phyloP scores from a whole-genome alignment of 1,284 basidiomycete genomes.

The Trichosporon inkin region DNA sequence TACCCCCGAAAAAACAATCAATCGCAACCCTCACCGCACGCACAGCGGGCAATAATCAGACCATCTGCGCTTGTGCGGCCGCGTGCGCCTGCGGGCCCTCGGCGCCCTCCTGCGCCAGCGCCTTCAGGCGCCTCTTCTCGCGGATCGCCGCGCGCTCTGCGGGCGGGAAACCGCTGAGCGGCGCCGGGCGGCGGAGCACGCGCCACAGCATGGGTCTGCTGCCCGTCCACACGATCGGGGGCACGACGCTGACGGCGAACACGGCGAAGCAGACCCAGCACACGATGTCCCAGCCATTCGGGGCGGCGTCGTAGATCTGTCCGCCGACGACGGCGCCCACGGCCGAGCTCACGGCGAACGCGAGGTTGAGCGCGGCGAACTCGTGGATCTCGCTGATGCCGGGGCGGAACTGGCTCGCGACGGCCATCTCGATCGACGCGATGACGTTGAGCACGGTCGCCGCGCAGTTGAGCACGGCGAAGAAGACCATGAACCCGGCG shows the following conservation, averaged over 20 bases:
- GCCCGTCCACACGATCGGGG: conserved; percentile 18
- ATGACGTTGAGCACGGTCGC: conserved; percentile 19
- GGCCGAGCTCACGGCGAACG: conserved; percentile 34
- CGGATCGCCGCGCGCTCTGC: neutral
- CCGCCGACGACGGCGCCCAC: conserved; percentile 43
- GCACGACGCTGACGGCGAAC: conserved; percentile 11
- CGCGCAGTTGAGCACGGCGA: conserved; percentile 54
- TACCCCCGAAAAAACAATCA: too few relatives aligned
- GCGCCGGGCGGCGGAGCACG: conserved; percentile 9
- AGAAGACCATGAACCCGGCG: conserved; percentile 60
- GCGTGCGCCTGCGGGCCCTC: neutral
- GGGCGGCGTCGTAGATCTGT: conserved; percentile 42
- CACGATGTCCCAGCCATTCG: conserved; percentile 38
- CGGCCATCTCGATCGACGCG: conserved; percentile 21
- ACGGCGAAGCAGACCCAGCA: conserved; percentile 33
- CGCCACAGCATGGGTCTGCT: conserved; percentile 15
- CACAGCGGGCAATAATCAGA: neutral
- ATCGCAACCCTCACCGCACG: too few relatives aligned
- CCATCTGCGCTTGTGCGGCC: too few relatives aligned
- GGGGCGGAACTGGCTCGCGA: conserved; percentile 11
- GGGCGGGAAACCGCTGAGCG: conserved; percentile 9
- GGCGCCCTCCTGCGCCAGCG: neutral
- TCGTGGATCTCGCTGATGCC: conserved; percentile 46
- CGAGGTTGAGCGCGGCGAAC: conserved; percentile 46
- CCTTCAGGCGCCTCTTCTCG: neutral